Base-by-base conservation (phyloP, 108 stramenopile genomes). In the Fistulifera solaris region DNA sequence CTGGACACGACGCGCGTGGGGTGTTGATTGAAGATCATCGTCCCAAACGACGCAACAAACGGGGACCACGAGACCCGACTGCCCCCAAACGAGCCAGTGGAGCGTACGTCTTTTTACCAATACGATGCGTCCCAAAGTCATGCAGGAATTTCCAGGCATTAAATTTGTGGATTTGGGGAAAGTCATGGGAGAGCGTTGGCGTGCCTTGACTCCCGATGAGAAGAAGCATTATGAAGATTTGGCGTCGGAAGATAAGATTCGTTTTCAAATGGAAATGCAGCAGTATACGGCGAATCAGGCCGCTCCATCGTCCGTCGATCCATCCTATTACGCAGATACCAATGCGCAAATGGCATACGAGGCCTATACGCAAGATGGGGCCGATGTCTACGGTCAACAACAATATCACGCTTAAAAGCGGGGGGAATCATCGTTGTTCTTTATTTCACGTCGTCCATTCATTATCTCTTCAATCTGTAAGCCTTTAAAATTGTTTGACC, bases 111-210 rank as follows among this genome's bases (percentile, higher is more conserved):
- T 87, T 94, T 94, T 89, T 66, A 82, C 87, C 48, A 79, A 84
- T 47, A 84, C 86, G 16, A 71, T 77, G 66, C 85, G 89, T 45
- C 84, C 81, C 24, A 75, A 93, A 59, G 82, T 91, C 13, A 76
- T 82, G 55, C 63, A 56, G 28, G 94, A 90, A 44, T 72, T 76
- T 40, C 94, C 94, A 14, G 87, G 81, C 12, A 77, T 95, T 61
- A 94, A 91, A 71, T 81, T 93, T 69, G 86, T 90, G 2, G 96
- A 96, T 31, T 70, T 96, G 50, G 85, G 86, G 27, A 89, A 83
- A 54, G 67, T 94, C 45, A 61, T 95, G 24, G 96, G 96, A 8
- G 93, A 90, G 56, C 78, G 87, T 43, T 96, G 95, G 95, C 55
- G 91, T 17, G 76, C 75, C 18, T 68, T 96, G 61, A 70, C 85